phyloP scores from a whole-genome alignment of 345 rosid species.

The Brassica juncea region DNA sequence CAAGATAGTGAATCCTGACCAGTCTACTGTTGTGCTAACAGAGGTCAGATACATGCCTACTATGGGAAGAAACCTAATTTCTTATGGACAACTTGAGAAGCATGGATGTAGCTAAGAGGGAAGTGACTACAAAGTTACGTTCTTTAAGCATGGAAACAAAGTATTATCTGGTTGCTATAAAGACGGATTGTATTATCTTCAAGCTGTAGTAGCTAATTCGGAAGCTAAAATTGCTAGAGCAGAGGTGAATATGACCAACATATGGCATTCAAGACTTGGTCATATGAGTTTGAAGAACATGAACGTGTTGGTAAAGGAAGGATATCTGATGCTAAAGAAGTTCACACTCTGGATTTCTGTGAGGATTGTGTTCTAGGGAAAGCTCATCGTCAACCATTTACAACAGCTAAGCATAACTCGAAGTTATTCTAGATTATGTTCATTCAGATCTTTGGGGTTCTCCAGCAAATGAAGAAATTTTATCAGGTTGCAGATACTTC shows the following conservation, averaged over 20 bases:
- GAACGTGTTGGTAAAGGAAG: not conserved
- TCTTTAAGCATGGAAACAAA: too few relatives aligned
- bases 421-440: not conserved
- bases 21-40: too few relatives aligned
- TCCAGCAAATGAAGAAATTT: not conserved
- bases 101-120: too few relatives aligned
- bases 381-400: not conserved
- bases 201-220: too few relatives aligned
- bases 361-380: not conserved
- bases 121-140: too few relatives aligned
- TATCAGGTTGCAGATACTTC: not conserved
- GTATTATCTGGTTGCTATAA: too few relatives aligned
- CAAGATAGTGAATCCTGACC: too few relatives aligned
- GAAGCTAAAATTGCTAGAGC: not conserved
- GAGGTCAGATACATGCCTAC: too few relatives aligned
- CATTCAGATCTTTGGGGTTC: not conserved
- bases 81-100: too few relatives aligned
- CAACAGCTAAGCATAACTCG: not conserved
- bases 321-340: not conserved
- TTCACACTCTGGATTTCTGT: not conserved
- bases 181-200: too few relatives aligned
- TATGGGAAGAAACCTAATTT: too few relatives aligned
- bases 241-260: not conserved
- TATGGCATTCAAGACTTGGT: not conserved
- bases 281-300: not conserved